Base-by-base conservation (phyloP, 2,329 filamentous ascomycete genomes). In the Aspergillus niger region DNA sequence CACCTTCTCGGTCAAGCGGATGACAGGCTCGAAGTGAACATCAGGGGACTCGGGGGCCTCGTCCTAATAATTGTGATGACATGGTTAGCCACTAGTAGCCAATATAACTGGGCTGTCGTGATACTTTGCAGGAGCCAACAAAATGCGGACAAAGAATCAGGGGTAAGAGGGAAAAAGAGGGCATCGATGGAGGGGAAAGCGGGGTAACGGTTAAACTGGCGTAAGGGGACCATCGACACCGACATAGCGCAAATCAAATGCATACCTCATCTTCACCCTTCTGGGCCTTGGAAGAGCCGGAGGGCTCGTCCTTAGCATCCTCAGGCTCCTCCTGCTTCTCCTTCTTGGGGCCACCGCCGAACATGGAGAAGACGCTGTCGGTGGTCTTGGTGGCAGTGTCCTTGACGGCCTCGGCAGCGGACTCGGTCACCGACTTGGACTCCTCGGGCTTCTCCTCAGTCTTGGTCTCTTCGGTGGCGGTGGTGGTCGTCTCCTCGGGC, bases 271-370 rank as follows among this genome's bases (percentile, higher is more conserved):
- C 84, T 58, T 85, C 85, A 49, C 80, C 84, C 65, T 86, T 87
- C 69, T 91, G 87, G 60, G 89, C 90, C 84, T 95, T 95, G 73
- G 91, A 90, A 77, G 91, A 92, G 72, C 93, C 93, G 67, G 91
- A 96, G 76, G 88, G 91, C 77, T 97, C 93, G 68, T 92, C 89
- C 66, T 88, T 89, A 69, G 91, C 92, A 74, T 91, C 91, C 32
- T 90, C 80, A 32, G 71, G 82, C 61, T 91, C 89, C 64, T 88
- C 87, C 85, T 95, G 96, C 85, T 92, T 93, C 82, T 95, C 91
- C 84, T 97, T 98, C 87, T 96, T 96, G 63, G 91, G 91, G 64
- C 95, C 95, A 66, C 95, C 95, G 70, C 95, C 95, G 76, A 99
- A 99, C 95, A 99, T 98, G 79, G 91, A 94, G 84, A 98, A 98